Percentiles rank a stretch among this genome's conserved stretches.
Evolutionary conservation across 169 alveolate species (phyloP).

Genomic region (Plasmodium blacklocki): DNA sequence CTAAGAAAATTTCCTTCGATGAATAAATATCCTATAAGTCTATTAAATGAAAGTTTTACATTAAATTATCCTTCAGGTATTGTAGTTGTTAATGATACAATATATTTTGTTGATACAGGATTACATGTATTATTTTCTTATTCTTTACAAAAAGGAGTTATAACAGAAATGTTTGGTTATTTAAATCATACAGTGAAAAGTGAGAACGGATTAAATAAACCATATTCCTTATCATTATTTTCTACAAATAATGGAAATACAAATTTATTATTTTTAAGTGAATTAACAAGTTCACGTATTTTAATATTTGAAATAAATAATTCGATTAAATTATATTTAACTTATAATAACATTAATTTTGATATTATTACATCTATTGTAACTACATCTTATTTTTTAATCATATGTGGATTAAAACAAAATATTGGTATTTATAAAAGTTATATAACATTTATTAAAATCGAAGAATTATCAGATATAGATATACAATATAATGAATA

Average conservation of each 20-base stretch:
- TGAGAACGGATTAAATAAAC: slow-evolving; percentile 56
- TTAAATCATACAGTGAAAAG: slow-evolving; percentile 33
- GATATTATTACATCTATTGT: slow-evolving; percentile 26
- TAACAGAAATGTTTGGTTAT: slow-evolving; percentile 57
- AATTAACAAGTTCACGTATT: slow-evolving; percentile 57
- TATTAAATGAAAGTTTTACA: slow-evolving; percentile 20
- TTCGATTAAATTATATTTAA: slow-evolving; percentile 27
- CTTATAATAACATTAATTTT: slow-evolving; percentile 19
- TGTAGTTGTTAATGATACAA: slow-evolving; percentile 16
- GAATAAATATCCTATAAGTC: background rate
- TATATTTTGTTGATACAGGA: slow-evolving; percentile 60
- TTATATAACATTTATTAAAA: slow-evolving; percentile 47
- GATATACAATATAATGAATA: slow-evolving; percentile 42
- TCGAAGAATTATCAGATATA: slow-evolving; percentile 36
- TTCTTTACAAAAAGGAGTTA: slow-evolving; percentile 5
- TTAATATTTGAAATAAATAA: slow-evolving; percentile 50
- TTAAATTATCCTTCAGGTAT: slow-evolving; percentile 62
- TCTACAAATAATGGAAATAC: slow-evolving; percentile 10
- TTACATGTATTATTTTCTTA: slow-evolving; percentile 41
- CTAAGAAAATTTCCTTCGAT: background rate
- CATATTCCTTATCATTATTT: slow-evolving; percentile 48
- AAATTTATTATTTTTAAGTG: slow-evolving; percentile 70
- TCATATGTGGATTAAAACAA: slow-evolving; percentile 39
- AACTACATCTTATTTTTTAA: slow-evolving; percentile 29
- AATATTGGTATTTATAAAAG: slow-evolving; percentile 37